These are phyloP conservation scores for Globisporangium cederbergense DNA, from an alignment of 352 stramenopile species.

Conservation along the genomic window DNA sequence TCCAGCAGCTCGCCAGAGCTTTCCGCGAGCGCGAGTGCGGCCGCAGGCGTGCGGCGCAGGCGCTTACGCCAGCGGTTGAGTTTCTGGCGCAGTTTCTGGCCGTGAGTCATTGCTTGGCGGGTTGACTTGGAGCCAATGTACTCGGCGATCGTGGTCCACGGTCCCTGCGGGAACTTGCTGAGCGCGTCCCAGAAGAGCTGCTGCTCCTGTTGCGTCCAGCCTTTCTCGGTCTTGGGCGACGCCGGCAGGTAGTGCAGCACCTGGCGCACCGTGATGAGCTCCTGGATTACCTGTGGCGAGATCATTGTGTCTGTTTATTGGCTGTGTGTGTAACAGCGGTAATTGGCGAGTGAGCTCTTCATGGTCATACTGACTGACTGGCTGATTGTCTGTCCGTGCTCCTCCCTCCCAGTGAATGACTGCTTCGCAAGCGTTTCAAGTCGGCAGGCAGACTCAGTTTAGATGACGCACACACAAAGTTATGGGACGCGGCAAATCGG, in stretches of 20 bases:
- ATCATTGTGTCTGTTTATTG: conserved; percentile 9
- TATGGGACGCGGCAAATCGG: neutral
- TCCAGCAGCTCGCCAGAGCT: conserved; percentile 2
- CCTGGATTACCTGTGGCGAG: conserved; percentile 34
- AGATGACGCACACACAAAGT: conserved; percentile 3
- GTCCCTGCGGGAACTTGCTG: conserved; percentile 33
- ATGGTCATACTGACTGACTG: neutral
- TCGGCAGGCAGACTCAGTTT: neutral
- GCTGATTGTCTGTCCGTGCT: neutral
- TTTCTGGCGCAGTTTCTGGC: conserved; percentile 51
- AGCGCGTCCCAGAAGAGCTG: conserved; percentile 44
- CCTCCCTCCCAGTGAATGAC: neutral
- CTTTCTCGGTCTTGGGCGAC: conserved; percentile 27
- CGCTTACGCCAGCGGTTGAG: conserved; percentile 41
- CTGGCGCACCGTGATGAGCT: conserved; percentile 29
- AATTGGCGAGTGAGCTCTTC: conserved; percentile 8
- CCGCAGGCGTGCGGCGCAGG: conserved; percentile 19
- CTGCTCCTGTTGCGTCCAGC: conserved; percentile 34
- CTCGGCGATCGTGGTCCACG: conserved; percentile 42
- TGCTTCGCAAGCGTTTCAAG: neutral
- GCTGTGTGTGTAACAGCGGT: conserved; percentile 6
- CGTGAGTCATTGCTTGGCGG: conserved; percentile 46
- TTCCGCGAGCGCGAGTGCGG: conserved; percentile 5
- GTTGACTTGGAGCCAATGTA: conserved; percentile 42
- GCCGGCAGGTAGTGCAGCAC: conserved; percentile 37